Evolutionary conservation across 2,329 filamentous ascomycete genomes (phyloP).

Genomic region (Orbilia quercus): DNA sequence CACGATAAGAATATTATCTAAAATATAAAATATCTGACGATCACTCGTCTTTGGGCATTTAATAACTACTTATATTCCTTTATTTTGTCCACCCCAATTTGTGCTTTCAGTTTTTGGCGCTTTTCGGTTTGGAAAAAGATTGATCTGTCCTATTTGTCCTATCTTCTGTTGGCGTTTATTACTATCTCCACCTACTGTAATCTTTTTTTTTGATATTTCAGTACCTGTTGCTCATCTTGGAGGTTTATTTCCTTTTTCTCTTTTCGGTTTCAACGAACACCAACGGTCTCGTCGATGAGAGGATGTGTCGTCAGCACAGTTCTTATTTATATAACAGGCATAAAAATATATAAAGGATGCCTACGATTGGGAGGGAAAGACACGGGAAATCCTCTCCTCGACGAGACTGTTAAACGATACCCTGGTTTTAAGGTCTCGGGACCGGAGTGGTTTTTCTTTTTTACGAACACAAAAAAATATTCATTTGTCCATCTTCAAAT

Average conservation of each 20-base stretch:
- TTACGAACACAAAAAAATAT: slow-evolving; percentile 31
- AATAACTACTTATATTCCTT: too few relatives aligned
- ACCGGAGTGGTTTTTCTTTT: slow-evolving; percentile 23
- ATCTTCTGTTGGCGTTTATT: background rate
- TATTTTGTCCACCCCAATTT: too few relatives aligned
- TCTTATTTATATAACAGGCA: background rate
- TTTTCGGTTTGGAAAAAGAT: background rate
- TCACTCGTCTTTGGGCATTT: background rate
- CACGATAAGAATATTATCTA: slow-evolving; percentile 50
- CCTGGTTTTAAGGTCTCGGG: slow-evolving; percentile 36
- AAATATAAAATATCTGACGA: background rate
- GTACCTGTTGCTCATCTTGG: slow-evolving; percentile 13
- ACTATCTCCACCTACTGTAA: too few relatives aligned
- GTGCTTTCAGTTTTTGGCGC: background rate
- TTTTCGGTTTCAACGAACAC: slow-evolving; percentile 13
- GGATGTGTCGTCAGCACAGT: slow-evolving; percentile 19
- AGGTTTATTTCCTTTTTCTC: slow-evolving; percentile 16
- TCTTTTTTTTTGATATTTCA: slow-evolving; percentile 16
- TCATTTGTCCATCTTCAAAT: slow-evolving; percentile 11
- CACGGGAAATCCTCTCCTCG: slow-evolving; percentile 24
- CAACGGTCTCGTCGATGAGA: slow-evolving; percentile 39
- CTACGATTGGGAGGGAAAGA: slow-evolving; percentile 1
- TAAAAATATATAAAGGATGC: background rate
- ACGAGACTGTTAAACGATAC: slow-evolving; percentile 50
- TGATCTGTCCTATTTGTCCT: background rate